Conservation (phyloP, 129 eudicot species). For the Erigeron canadensis region DNA sequence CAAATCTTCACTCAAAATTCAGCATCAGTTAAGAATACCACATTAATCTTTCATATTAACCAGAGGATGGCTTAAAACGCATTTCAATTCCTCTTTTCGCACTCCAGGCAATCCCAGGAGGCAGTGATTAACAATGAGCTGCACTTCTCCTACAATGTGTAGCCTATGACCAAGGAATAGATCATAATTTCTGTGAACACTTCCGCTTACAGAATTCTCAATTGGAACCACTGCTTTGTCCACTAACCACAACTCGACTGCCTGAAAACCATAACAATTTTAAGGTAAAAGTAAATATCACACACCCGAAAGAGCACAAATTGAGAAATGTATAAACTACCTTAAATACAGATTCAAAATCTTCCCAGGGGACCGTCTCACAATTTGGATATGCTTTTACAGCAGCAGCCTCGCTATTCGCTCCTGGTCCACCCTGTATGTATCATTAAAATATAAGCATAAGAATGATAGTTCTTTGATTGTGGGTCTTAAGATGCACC, state of each 20-base stretch:
- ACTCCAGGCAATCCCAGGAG: constrained; percentile 9
- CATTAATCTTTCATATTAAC: background rate
- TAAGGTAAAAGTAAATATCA: background rate
- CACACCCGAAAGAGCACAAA: too few species aligned
- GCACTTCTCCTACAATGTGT: constrained; percentile 12
- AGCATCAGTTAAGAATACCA: background rate
- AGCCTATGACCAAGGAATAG: background rate
- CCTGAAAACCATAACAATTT: background rate
- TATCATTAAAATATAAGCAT: too few species aligned
- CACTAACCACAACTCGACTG: constrained; percentile 13
- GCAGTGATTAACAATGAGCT: background rate
- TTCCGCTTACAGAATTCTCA: background rate
- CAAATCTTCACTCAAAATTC: background rate
- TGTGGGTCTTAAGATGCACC: too few species aligned
- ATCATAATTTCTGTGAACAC: constrained; percentile 6
- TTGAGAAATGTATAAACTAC: background rate
- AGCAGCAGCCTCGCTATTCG: background rate
- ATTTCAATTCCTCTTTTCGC: background rate
- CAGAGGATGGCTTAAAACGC: constrained; percentile 3
- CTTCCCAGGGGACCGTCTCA: background rate
- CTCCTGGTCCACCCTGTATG: background rate
- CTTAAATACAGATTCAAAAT: background rate
- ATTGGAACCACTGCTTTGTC: constrained; percentile 4
- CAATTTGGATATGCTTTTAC: background rate
- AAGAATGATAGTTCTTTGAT: too few species aligned